Conservation (phyloP, 805 yeast genomes). For the Kodamaea jinghongensis region DNA sequence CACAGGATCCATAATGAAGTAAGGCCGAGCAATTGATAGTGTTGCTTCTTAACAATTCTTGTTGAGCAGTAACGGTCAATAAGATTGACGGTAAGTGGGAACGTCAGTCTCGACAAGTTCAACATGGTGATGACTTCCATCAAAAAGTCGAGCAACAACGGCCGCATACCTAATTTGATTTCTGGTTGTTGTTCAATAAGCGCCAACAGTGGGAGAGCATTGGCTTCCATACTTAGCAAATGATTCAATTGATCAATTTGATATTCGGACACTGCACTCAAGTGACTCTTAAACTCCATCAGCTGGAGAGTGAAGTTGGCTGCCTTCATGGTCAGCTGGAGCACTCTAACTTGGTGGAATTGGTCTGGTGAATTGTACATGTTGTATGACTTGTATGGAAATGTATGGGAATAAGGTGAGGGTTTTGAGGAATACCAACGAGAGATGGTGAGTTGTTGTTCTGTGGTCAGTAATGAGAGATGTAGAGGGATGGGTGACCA, state of each 20-base stretch:
- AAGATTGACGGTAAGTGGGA: conserved; percentile 44
- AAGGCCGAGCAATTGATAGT: conserved; percentile 43
- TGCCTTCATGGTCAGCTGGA: conserved; percentile 35
- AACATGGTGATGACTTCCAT: conserved; percentile 45
- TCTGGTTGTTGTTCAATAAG: conserved; percentile 47
- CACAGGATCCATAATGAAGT: conserved; percentile 45
- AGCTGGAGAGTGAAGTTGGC: conserved; percentile 39
- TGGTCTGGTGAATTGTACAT: conserved; percentile 27
- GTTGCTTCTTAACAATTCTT: conserved; percentile 44
- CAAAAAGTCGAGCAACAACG: conserved; percentile 40
- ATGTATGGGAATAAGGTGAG: no score
- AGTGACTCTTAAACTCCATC: conserved; percentile 44
- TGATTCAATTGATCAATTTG: conserved; percentile 41
- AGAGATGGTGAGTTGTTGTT: no score
- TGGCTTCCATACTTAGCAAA: conserved; percentile 22
- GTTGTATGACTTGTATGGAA: background rate
- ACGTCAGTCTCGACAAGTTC: conserved; percentile 38
- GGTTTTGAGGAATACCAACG: no score
- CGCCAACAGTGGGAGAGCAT: conserved; percentile 21
- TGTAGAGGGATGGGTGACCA: no score
- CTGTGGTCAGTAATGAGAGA: no score
- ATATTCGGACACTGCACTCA: conserved; percentile 38
- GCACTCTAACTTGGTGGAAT: conserved; percentile 31
- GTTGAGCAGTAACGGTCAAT: conserved; percentile 45
- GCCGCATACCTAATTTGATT: conserved; percentile 44